Evolutionary conservation across 2,329 filamentous ascomycete genomes (phyloP).

Genomic region (Stachybotrys chlorohalonatus): DNA sequence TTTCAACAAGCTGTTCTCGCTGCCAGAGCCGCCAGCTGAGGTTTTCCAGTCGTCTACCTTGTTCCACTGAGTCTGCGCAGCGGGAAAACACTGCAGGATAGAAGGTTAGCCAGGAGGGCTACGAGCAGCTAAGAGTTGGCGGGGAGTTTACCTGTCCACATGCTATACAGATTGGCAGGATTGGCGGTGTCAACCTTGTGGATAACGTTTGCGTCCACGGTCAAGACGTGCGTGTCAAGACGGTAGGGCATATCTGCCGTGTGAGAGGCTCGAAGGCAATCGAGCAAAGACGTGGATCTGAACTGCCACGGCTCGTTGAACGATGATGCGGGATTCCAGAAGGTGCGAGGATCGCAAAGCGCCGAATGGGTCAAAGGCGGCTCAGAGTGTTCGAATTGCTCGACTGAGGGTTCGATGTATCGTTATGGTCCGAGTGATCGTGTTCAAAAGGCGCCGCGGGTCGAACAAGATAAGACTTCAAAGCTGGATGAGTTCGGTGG

Average conservation of each 20-base stretch:
- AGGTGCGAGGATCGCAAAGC: not conserved
- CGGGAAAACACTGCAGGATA: conserved; percentile 69
- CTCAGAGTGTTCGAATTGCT: not conserved
- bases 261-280: conserved; percentile 23
- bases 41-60: conserved; percentile 88
- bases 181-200: conserved; percentile 92
- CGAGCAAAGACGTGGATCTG: conserved; percentile 18
- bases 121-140: conserved; percentile 3
- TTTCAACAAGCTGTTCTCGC: conserved; percentile 70
- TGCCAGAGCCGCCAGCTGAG: conserved; percentile 95
- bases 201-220: conserved; percentile 84
- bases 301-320: conserved; percentile 5
- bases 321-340: not conserved
- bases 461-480: not conserved
- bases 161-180: conserved; percentile 86
- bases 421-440: not conserved
- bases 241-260: conserved; percentile 64
- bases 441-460: not conserved
- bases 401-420: not conserved
- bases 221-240: conserved; percentile 77
- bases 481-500: not conserved
- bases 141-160: conserved; percentile 77
- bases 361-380: not conserved
- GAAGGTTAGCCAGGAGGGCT: conserved; percentile 20
- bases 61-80: conserved; percentile 87